A percentile compares a stretch with the other conserved stretches of the same genome.
Evolutionary conservation across 768 basidiomycete genomes (phyloP).

Genomic region (Psilocybe tampanensis): DNA sequence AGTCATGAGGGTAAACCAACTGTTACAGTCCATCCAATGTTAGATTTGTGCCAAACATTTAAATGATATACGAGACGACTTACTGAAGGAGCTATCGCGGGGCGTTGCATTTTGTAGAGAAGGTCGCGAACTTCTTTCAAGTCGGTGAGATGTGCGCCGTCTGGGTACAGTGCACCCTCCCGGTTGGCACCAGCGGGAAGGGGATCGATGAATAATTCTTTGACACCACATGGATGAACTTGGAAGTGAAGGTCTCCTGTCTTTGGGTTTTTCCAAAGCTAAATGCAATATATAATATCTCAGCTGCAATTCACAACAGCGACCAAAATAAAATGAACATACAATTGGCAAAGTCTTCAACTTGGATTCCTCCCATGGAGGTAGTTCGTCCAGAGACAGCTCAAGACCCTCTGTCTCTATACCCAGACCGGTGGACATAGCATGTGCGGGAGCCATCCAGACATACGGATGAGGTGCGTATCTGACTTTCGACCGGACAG

Average conservation of each 20-base stretch:
- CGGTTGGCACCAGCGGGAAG: conserved; percentile 61
- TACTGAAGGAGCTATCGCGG: conserved; percentile 81
- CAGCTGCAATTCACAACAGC: conserved; percentile 2
- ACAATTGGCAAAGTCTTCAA: conserved; percentile 72
- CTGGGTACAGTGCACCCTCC: conserved; percentile 76
- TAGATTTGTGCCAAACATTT: not conserved
- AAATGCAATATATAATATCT: not conserved
- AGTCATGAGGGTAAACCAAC: conserved; percentile 89
- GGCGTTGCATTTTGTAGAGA: conserved; percentile 86
- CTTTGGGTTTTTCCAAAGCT: conserved; percentile 93
- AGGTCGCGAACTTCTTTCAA: conserved; percentile 71
- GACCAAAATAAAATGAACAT: conserved; percentile 20
- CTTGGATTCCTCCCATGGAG: conserved; percentile 80
- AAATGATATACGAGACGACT: conserved; percentile 21
- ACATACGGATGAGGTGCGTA: conserved; percentile 90
- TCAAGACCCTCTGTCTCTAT: conserved; percentile 81
- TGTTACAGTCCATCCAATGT: too few species aligned
- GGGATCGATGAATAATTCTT: conserved; percentile 71
- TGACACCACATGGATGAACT: conserved; percentile 82
- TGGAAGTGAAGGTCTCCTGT: conserved; percentile 85
- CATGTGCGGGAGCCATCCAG: conserved; percentile 83
- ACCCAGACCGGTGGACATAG: conserved; percentile 79
- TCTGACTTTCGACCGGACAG: conserved; percentile 72
- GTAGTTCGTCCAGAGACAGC: conserved; percentile 64
- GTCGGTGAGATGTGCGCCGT: conserved; percentile 77